phyloP scores from a whole-genome alignment of 768 basidiomycete species.

The Panaeolus cyanescens region DNA sequence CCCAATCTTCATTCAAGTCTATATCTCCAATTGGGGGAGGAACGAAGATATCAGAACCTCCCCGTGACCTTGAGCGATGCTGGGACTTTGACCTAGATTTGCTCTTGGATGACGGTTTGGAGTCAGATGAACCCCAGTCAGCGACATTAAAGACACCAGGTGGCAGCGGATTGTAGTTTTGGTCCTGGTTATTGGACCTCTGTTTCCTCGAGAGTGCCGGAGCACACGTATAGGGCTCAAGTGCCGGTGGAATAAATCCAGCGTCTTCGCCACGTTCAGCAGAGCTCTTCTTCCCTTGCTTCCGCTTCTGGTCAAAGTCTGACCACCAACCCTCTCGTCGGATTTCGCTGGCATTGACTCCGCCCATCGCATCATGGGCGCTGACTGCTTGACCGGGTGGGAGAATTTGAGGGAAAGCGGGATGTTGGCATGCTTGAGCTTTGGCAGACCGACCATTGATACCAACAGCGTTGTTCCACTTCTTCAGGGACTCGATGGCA shows the following conservation, averaged over 20 bases:
- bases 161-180: conserved; percentile 6
- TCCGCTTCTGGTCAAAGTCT: conserved; percentile 6
- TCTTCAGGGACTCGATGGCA: conserved; percentile 42
- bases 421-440: not conserved
- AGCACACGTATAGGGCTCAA: not conserved
- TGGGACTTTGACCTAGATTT: conserved; percentile 1
- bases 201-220: not conserved
- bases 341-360: conserved; percentile 10
- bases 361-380: conserved; percentile 20
- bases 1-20: conserved; percentile 5
- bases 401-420: not conserved
- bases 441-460: not conserved
- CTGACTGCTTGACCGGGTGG: conserved; percentile 9
- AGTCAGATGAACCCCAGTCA: conserved; percentile 1
- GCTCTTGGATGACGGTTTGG: not conserved
- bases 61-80: conserved; percentile 7
- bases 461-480: conserved; percentile 22
- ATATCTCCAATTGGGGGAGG: not conserved
- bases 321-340: conserved; percentile 4
- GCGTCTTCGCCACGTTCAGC: not conserved
- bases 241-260: not conserved
- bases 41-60: not conserved
- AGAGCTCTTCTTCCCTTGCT: conserved; percentile 5
- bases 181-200: not conserved
- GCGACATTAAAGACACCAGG: conserved; percentile 6